phyloP scores from a whole-genome alignment of 306 rosid genomes.

The Herpetospermum pedunculosum region DNA sequence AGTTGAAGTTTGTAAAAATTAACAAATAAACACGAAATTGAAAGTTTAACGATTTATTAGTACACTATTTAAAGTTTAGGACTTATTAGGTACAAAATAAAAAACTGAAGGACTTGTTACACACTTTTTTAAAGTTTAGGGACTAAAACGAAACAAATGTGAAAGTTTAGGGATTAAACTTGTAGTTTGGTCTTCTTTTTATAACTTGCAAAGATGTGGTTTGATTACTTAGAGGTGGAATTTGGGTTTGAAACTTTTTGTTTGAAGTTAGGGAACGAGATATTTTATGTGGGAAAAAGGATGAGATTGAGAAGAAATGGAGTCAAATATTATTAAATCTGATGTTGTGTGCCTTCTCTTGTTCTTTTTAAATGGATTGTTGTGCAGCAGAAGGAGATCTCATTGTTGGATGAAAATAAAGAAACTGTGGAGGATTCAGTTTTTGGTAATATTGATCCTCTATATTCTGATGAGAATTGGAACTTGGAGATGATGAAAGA shows the following conservation, averaged over 20 bases:
- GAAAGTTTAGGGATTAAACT: neutral
- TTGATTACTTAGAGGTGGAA: neutral
- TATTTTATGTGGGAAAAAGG: neutral
- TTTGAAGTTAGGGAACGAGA: neutral
- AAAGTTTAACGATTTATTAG: neutral
- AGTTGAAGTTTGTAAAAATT: too few relatives aligned
- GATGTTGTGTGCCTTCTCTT: neutral
- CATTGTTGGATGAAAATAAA: slow-evolving; percentile 19
- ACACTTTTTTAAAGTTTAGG: neutral
- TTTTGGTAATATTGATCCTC: slow-evolving; percentile 15
- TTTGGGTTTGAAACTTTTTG: neutral
- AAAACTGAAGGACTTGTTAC: too few relatives aligned
- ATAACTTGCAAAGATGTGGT: neutral
- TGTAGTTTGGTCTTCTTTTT: neutral
- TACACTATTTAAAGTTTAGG: neutral
- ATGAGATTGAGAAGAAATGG: neutral
- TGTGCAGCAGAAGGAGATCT: slow-evolving; percentile 10
- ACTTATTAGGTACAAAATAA: too few relatives aligned
- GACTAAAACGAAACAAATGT: neutral
- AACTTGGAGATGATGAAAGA: slow-evolving; percentile 17
- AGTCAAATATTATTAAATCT: neutral
- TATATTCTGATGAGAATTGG: slow-evolving; percentile 20
- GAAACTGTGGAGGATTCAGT: slow-evolving; percentile 28
- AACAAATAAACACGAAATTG: neutral
- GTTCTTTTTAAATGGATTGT: neutral